phyloP scores from a whole-genome alignment of 305 asterid species.

The Fraxinus sp. region DNA sequence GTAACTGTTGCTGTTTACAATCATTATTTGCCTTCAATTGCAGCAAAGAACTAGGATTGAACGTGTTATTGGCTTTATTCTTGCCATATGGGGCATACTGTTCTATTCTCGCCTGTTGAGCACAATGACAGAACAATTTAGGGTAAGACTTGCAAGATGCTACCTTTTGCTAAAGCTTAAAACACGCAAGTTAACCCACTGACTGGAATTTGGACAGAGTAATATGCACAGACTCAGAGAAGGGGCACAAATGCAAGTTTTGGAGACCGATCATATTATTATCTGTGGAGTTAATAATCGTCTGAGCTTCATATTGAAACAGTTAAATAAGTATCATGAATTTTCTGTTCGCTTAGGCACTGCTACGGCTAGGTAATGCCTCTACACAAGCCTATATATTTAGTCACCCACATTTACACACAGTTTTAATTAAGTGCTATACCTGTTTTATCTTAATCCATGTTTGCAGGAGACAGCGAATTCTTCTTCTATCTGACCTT shows the following conservation, averaged over 20 bases:
- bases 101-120: constrained; percentile 92
- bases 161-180: constrained; percentile 25
- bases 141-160: constrained; percentile 55
- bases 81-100: constrained; percentile 97
- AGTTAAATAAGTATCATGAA: constrained; percentile 90
- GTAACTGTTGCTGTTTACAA: constrained; percentile 28
- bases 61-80: constrained; percentile 86
- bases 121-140: constrained; percentile 97
- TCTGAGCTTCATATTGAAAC: constrained; percentile 79
- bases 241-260: constrained; percentile 93
- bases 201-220: constrained; percentile 50
- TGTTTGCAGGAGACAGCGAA: constrained; percentile 75
- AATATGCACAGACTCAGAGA: constrained; percentile 92
- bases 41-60: constrained; percentile 98
- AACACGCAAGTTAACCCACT: constrained; percentile 30
- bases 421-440: constrained; percentile 14
- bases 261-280: constrained; percentile 88
- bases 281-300: constrained; percentile 91
- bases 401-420: neutral
- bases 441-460: constrained; percentile 23
- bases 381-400: constrained; percentile 1
- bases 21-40: constrained; percentile 37
- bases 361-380: constrained; percentile 80
- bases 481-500: constrained; percentile 91
- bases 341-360: constrained; percentile 89